phyloP scores from a whole-genome alignment of 108 stramenopile species.

The Bacterosira constricta region DNA sequence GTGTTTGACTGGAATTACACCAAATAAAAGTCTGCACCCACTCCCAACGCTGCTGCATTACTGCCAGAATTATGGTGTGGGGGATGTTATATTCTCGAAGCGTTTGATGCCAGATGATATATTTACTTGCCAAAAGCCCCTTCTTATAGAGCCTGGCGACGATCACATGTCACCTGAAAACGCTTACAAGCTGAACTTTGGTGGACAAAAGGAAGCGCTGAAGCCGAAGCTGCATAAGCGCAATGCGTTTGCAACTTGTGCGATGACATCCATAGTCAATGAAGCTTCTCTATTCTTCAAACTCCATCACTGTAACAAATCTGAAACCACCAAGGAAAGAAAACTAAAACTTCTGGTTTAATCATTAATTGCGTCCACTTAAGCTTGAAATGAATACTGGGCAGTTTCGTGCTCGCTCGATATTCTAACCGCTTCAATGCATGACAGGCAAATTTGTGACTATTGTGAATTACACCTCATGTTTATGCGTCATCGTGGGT shows the following conservation, averaged over 20 bases:
- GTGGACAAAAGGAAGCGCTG: background rate
- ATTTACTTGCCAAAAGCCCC: slow-evolving; percentile 71
- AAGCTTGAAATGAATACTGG: too few species aligned
- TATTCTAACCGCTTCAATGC: too few species aligned
- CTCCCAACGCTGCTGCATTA: slow-evolving; percentile 77
- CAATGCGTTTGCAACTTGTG: slow-evolving; percentile 74
- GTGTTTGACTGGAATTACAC: slow-evolving; percentile 25
- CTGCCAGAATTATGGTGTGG: slow-evolving; percentile 78
- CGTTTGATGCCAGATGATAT: slow-evolving; percentile 60
- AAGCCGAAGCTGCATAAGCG: slow-evolving; percentile 55
- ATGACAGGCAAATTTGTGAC: too few species aligned
- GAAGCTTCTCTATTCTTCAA: slow-evolving; percentile 81
- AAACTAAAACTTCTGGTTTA: slow-evolving; percentile 9
- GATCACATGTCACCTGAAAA: slow-evolving; percentile 47
- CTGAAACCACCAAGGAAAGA: slow-evolving; percentile 60
- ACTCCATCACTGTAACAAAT: slow-evolving; percentile 68
- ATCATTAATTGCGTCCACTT: too few species aligned
- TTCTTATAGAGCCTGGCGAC: slow-evolving; percentile 60
- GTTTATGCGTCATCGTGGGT: too few species aligned
- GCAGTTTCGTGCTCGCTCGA: too few species aligned
- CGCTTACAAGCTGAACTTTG: background rate
- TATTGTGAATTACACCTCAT: too few species aligned
- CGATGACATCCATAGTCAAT: slow-evolving; percentile 72
- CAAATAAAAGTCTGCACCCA: slow-evolving; percentile 17
- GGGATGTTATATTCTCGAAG: slow-evolving; percentile 73